Evolutionary conservation across 1,284 basidiomycete species (phyloP), one percentile per base, ranked within the genome.

Genomic region (Malassezia japonica): DNA sequence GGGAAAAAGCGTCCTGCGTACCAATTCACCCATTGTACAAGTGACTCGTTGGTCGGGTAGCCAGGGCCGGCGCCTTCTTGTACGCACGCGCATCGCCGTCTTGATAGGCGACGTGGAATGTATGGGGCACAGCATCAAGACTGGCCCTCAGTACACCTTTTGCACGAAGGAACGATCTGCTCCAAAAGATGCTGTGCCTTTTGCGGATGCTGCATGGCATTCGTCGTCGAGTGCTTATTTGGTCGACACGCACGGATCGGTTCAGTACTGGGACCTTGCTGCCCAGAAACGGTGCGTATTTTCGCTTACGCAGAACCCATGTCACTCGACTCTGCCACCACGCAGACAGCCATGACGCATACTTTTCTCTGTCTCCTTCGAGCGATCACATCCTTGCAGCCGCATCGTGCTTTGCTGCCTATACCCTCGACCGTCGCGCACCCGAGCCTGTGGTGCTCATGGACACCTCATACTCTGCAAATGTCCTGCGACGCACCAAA

Each of bases 11-110:
- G 24, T 23, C 6, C 27, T 38, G 13, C 15, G n/a, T 12, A 46
- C 50, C 16, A 29, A 18, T 3, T 24, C 45, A 15, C 50, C 50
- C 12, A 53, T 53, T 20, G 18, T 42, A 31, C 50, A 53, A 24
- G 44, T 53, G 5, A n/a, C n/a, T n/a, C n/a, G n/a, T n/a, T n/a
- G n/a, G n/a, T n/a, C n/a, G n/a, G n/a, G n/a, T n/a, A n/a, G n/a
- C n/a, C 24, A 25, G 38, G 18, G 38, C 23, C n/a, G n/a, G 2
- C 7, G 16, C n/a, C 15, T 40, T 13, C 23, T 40, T 13, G 13
- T 40, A 7, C 38, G 38, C 13, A 40, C 38, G 38, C 38, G 38
- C 18, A 13, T 18, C 3, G 18, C 23, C 8, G 27, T 23, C 16
- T 13, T 24, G 38, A 18, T 40, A 7, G 38, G 38, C n/a, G 15